Percentiles rank a stretch among this genome's conserved stretches.
phyloP scores from a whole-genome alignment of 2,329 filamentous ascomycete genomes.

The Penicillium sp. region DNA sequence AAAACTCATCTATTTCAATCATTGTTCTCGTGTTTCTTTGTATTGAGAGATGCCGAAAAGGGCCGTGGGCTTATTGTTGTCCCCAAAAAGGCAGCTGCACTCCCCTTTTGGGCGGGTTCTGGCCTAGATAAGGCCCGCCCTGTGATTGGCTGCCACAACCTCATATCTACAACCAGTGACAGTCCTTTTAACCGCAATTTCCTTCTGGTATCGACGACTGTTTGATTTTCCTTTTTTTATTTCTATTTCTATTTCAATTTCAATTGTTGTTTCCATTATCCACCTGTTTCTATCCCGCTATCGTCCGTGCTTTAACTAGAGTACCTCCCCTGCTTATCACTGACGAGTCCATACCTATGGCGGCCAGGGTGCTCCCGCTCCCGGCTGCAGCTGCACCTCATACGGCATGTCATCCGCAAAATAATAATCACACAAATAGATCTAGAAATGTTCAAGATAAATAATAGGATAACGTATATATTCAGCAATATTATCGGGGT shows the following conservation, averaged over 20 bases:
- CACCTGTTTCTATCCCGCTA: constrained; percentile 18
- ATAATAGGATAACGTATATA: no score
- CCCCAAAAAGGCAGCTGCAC: not conserved
- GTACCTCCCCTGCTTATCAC: constrained; percentile 21
- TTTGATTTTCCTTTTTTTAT: constrained; percentile 1
- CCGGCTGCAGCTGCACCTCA: no score
- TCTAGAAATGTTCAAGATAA: not conserved
- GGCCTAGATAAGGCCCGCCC: constrained; percentile 21
- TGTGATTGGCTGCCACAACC: constrained; percentile 31
- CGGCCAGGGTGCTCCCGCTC: no score
- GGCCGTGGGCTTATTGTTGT: not conserved
- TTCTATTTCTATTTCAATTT: constrained; percentile 1
- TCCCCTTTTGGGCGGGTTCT: not conserved
- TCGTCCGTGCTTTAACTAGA: constrained; percentile 4
- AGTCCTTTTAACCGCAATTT: not conserved
- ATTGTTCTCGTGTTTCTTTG: no score
- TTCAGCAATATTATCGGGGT: no score
- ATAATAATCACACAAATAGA: no score
- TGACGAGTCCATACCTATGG: not conserved
- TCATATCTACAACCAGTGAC: constrained; percentile 37
- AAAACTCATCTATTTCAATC: no score
- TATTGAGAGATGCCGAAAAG: not conserved
- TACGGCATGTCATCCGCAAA: no score
- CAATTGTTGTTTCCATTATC: constrained; percentile 27
- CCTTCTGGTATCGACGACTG: not conserved